phyloP scores from a whole-genome alignment of 176 grass and related monocot genomes.

The Oryza meridionalis region DNA sequence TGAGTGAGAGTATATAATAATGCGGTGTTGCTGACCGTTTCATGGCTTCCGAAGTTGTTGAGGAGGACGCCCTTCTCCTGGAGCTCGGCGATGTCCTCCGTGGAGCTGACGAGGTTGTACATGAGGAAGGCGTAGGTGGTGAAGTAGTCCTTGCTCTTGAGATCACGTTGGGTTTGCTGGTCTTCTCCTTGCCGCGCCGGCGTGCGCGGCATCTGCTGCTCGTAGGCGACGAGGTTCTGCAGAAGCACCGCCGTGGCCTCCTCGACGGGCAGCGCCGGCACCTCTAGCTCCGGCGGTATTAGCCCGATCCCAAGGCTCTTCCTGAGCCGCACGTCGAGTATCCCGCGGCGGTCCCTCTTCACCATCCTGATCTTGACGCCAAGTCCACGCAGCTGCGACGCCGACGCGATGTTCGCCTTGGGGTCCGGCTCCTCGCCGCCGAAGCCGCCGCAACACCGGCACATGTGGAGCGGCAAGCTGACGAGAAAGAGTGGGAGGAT shows the following conservation, averaged over 20 bases:
- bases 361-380: not conserved
- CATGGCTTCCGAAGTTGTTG: not conserved
- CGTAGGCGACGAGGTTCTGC: not conserved
- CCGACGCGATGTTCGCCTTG: not conserved
- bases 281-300: not conserved
- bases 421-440: too few relatives aligned
- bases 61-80: not conserved
- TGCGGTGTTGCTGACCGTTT: not conserved
- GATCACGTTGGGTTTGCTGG: too few relatives aligned
- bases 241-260: not conserved
- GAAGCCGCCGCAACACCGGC: too few relatives aligned
- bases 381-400: not conserved
- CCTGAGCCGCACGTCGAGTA: not conserved
- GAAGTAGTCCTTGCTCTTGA: not conserved
- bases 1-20: too few relatives aligned
- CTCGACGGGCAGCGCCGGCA: not conserved
- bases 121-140: slow-evolving; percentile 3
- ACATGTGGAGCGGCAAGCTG: too few relatives aligned
- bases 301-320: too few relatives aligned
- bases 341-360: too few relatives aligned
- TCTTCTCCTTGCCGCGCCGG: too few relatives aligned
- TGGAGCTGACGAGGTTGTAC: not conserved
- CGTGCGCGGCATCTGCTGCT: not conserved
- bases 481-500: too few relatives aligned
- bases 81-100: not conserved